A percentile compares a stretch with the other conserved stretches of the same genome.
Evolutionary conservation across 2,329 filamentous ascomycete genomes (phyloP).

Genomic region (Cercospora sojina): DNA sequence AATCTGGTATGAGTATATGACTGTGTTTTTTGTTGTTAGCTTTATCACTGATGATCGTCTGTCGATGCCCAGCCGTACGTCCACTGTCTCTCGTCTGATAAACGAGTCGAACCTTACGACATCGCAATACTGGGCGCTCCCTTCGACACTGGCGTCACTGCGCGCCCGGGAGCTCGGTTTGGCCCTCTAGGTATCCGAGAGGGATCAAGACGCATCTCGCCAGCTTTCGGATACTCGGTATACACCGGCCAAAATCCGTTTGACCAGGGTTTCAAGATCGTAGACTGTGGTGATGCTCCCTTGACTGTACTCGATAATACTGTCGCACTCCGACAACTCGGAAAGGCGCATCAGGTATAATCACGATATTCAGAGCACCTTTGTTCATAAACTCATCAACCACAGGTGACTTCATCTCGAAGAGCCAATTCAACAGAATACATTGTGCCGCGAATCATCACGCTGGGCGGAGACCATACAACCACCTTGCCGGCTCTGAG

Average conservation of each 20-base stretch:
- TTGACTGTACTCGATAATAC: slow-evolving; percentile 53
- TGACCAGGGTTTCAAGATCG: slow-evolving; percentile 51
- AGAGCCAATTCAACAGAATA: slow-evolving; percentile 45
- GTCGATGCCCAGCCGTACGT: slow-evolving; percentile 41
- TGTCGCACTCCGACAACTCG: slow-evolving; percentile 54
- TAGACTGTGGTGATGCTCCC: slow-evolving; percentile 58
- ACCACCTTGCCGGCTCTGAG: slow-evolving; percentile 55
- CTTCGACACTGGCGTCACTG: slow-evolving; percentile 47
- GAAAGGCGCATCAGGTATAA: slow-evolving; percentile 50
- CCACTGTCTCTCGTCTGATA: slow-evolving; percentile 43
- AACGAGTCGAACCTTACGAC: slow-evolving; percentile 47
- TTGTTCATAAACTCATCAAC: not conserved
- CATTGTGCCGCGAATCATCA: slow-evolving; percentile 52
- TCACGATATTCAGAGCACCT: not conserved
- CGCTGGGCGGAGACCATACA: slow-evolving; percentile 57
- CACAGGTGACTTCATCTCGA: slow-evolving; percentile 29
- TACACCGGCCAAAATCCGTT: slow-evolving; percentile 48
- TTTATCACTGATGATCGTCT: not conserved
- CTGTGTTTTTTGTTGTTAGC: not conserved
- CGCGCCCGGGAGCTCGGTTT: slow-evolving; percentile 53
- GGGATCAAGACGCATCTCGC: slow-evolving; percentile 43
- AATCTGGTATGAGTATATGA: slow-evolving; percentile 37
- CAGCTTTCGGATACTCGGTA: slow-evolving; percentile 46
- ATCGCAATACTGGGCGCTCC: slow-evolving; percentile 38
- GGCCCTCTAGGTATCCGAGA: slow-evolving; percentile 43